These are phyloP conservation scores for Furcasterigmium furcatum DNA, from an alignment of 2,329 filamentous ascomycete genomes.

Conservation along the genomic window DNA sequence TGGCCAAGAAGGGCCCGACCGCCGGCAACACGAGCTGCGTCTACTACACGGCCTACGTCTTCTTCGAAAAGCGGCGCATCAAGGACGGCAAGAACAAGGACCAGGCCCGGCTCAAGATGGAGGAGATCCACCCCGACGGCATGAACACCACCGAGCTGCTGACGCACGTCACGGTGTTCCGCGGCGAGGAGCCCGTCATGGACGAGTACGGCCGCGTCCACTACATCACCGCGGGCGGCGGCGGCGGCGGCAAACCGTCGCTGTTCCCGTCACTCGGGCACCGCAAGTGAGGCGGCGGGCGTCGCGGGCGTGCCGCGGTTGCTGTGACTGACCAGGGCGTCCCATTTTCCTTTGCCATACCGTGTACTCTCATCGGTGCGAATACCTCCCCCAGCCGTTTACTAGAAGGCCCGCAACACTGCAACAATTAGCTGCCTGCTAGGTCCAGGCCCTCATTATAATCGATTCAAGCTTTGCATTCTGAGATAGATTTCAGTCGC, in stretches of 20 bases:
- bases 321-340: background rate
- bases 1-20: slow-evolving; percentile 42
- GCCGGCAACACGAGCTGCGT: slow-evolving; percentile 44
- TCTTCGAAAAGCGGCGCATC: slow-evolving; percentile 56
- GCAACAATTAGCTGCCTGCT: background rate
- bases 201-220: slow-evolving; percentile 2
- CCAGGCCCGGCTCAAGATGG: slow-evolving; percentile 49
- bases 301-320: no score
- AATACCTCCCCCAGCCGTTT: background rate
- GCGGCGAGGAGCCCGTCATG: background rate
- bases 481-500: no score
- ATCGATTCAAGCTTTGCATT: no score
- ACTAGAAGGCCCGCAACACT: background rate
- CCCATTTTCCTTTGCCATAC: background rate
- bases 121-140: slow-evolving; percentile 27
- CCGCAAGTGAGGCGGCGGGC: no score
- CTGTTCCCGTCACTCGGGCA: no score
- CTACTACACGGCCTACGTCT: slow-evolving; percentile 54
- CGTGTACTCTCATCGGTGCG: background rate
- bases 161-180: background rate
- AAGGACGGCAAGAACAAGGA: slow-evolving; percentile 48
- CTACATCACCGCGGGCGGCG: background rate
- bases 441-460: no score
- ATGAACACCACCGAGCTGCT: slow-evolving; percentile 15
- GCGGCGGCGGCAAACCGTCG: background rate